These are phyloP conservation scores for Arthroderma sp. DNA, from an alignment of 2,329 filamentous ascomycete species.

Conservation along the genomic window DNA sequence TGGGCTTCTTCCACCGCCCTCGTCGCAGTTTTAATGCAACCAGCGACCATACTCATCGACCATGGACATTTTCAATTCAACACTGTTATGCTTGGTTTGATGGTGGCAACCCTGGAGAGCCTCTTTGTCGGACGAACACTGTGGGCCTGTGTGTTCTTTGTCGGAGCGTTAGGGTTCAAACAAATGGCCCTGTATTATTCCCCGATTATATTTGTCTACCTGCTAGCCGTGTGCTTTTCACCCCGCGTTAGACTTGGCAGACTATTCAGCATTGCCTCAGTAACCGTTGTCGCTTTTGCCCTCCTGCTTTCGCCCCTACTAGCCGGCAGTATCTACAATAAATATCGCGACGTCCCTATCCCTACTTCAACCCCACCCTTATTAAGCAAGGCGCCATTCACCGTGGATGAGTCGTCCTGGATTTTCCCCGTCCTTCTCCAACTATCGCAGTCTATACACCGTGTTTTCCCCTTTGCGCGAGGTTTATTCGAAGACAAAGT, in stretches of 20 bases:
- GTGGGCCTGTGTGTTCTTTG: slow-evolving; percentile 89
- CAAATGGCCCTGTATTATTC: slow-evolving; percentile 99
- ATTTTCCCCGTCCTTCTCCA: slow-evolving; percentile 69
- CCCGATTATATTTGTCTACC: slow-evolving; percentile 79
- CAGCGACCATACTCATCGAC: slow-evolving; percentile 78
- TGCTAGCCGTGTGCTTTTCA: slow-evolving; percentile 73
- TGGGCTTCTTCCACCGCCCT: slow-evolving; percentile 80
- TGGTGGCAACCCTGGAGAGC: slow-evolving; percentile 75
- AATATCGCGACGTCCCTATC: slow-evolving; percentile 48
- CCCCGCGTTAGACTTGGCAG: slow-evolving; percentile 55
- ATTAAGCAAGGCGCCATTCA: slow-evolving; percentile 42
- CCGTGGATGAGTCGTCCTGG: slow-evolving; percentile 50
- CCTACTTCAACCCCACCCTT: slow-evolving; percentile 51
- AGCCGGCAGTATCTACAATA: slow-evolving; percentile 56
- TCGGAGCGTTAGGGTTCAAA: slow-evolving; percentile 89
- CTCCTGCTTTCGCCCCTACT: slow-evolving; percentile 65
- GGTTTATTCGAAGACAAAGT: slow-evolving; percentile 98
- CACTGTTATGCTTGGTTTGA: slow-evolving; percentile 90
- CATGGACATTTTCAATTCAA: slow-evolving; percentile 98
- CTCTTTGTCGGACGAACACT: slow-evolving; percentile 72
- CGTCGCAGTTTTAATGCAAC: slow-evolving; percentile 83
- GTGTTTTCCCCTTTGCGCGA: slow-evolving; percentile 92
- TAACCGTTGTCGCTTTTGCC: slow-evolving; percentile 60
- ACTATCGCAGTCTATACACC: slow-evolving; percentile 68
- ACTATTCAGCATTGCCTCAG: slow-evolving; percentile 60